Evolutionary conservation across 495 filamentous ascomycete species (phyloP).

Genomic region (Xylaria curta): DNA sequence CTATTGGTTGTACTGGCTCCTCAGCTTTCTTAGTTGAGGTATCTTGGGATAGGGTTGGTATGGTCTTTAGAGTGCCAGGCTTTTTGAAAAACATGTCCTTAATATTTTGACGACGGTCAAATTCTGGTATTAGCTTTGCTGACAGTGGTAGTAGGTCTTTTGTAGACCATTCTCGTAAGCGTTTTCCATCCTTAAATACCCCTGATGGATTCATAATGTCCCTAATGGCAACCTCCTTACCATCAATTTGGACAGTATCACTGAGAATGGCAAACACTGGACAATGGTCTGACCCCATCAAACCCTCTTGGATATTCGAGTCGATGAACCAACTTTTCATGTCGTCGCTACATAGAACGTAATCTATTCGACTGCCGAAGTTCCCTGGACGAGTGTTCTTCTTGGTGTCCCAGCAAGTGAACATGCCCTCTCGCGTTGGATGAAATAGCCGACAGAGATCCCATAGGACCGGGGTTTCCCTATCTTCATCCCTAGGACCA

Average conservation of each 20-base stretch:
- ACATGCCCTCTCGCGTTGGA: slow-evolving; percentile 83
- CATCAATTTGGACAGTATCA: slow-evolving; percentile 61
- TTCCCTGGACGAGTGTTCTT: slow-evolving; percentile 90
- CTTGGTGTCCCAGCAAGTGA: slow-evolving; percentile 91
- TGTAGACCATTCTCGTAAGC: slow-evolving; percentile 68
- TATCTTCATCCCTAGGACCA: slow-evolving; percentile 71
- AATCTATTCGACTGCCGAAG: slow-evolving; percentile 90
- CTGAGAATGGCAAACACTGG: slow-evolving; percentile 86
- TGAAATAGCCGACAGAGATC: slow-evolving; percentile 89
- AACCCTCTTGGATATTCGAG: slow-evolving; percentile 93
- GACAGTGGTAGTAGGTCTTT: slow-evolving; percentile 76
- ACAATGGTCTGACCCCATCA: slow-evolving; percentile 96
- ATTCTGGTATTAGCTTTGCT: slow-evolving; percentile 85
- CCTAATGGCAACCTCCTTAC: slow-evolving; percentile 58
- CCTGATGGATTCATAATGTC: slow-evolving; percentile 84
- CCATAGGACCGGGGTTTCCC: slow-evolving; percentile 77
- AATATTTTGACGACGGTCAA: slow-evolving; percentile 81
- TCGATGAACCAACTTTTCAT: slow-evolving; percentile 86
- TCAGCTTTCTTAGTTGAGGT: slow-evolving; percentile 23
- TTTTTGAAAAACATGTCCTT: slow-evolving; percentile 88
- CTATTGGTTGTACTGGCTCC: neutral
- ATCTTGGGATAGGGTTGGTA: slow-evolving; percentile 27
- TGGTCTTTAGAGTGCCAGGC: slow-evolving; percentile 30
- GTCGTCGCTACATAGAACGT: slow-evolving; percentile 79
- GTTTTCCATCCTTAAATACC: slow-evolving; percentile 73